Conservation (phyloP, 176 grass and related monocot genomes). For the Melocanna baccifera region DNA sequence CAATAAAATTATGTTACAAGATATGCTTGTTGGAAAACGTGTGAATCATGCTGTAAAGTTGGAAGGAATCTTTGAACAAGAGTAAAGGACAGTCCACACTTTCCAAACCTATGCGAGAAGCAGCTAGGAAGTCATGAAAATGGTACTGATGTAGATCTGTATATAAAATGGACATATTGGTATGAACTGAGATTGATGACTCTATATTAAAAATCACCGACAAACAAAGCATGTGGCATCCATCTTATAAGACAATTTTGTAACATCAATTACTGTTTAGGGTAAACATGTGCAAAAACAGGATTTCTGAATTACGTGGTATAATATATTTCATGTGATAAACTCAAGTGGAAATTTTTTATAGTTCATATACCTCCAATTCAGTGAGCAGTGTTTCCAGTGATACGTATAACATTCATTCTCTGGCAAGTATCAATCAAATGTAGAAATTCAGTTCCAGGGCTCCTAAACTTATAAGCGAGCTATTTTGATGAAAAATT, state of each 20-base stretch:
- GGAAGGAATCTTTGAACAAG: neutral
- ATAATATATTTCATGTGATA: neutral
- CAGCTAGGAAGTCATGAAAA: neutral
- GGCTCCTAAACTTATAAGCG: neutral
- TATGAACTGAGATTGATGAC: neutral
- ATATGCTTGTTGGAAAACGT: neutral
- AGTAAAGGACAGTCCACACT: constrained; percentile 2
- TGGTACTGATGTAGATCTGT: neutral
- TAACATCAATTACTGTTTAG: constrained; percentile 7
- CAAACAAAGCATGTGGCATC: neutral
- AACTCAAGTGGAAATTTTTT: neutral
- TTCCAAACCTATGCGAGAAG: neutral
- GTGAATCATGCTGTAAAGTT: constrained; percentile 21
- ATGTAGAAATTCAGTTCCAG: neutral
- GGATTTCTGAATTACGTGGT: neutral
- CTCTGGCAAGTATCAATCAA: constrained; percentile 7
- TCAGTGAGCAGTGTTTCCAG: neutral
- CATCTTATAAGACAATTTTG: neutral
- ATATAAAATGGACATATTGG: neutral
- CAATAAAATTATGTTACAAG: neutral
- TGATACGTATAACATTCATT: neutral
- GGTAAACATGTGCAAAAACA: neutral
- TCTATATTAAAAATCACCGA: neutral
- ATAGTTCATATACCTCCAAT: neutral
- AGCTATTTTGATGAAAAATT: neutral